Evolutionary conservation across 2,329 filamentous ascomycete genomes (phyloP).

Genomic region (Lithohypha guttulata): DNA sequence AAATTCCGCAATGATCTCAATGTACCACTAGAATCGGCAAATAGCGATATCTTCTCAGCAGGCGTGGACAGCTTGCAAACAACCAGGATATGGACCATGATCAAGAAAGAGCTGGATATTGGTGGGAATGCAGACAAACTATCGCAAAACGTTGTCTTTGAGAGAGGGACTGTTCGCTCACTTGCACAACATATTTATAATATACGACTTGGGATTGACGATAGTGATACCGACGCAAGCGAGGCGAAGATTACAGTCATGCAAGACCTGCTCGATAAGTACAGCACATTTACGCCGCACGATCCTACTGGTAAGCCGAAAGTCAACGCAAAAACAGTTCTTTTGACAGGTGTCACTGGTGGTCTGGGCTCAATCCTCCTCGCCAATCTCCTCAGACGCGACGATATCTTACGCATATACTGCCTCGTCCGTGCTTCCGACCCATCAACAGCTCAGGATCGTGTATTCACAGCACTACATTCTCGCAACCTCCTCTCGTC

Average conservation of each 20-base stretch:
- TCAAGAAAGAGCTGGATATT: constrained; percentile 30
- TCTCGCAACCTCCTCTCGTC: constrained; percentile 19
- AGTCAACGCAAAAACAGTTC: constrained; percentile 4
- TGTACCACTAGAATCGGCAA: constrained; percentile 7
- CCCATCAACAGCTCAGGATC: constrained; percentile 30
- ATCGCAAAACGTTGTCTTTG: constrained; percentile 50
- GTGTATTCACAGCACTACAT: constrained; percentile 35
- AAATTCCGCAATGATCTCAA: constrained; percentile 11
- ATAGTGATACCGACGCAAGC: constrained; percentile 16
- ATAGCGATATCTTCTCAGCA: constrained; percentile 14
- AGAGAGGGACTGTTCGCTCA: constrained; percentile 42
- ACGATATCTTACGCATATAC: constrained; percentile 37
- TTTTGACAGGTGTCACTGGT: constrained; percentile 55
- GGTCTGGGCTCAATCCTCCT: constrained; percentile 52
- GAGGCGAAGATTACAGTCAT: constrained; percentile 32
- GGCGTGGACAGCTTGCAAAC: constrained; percentile 15
- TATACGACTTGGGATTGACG: constrained; percentile 9
- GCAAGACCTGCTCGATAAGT: constrained; percentile 35
- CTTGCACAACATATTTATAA: constrained; percentile 30
- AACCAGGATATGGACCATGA: constrained; percentile 26
- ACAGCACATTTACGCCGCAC: constrained; percentile 18
- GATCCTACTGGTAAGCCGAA: constrained; percentile 5
- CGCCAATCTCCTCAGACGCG: constrained; percentile 29
- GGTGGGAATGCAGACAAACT: constrained; percentile 23
- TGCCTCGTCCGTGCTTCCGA: constrained; percentile 45